Evolutionary conservation across 306 rosid species (phyloP), one percentile per base, ranked within the genome.

Genomic region (Canavalia gladiata): DNA sequence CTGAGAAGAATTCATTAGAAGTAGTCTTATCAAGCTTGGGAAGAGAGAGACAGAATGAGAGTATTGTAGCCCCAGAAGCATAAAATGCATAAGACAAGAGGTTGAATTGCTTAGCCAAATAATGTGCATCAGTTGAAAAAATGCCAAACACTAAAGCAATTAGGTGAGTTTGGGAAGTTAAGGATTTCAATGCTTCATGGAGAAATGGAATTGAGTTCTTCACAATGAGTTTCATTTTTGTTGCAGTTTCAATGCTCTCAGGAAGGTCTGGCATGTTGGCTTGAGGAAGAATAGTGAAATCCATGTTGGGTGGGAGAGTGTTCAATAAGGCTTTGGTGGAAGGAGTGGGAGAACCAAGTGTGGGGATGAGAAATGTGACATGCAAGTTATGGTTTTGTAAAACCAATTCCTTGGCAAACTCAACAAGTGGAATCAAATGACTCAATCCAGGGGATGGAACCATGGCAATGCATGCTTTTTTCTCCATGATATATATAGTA

Each of bases 381-480:
- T 55, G 78, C 47, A 82, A 31, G 66, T 59, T 1, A 3, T 3
- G 66, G 18, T 9, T 41, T 59, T 59, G 42, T 3, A 3, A 7
- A 9, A 59, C 18, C 4, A 59, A 0, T 59, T 0, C 1, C 2
- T 59, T 82, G 6, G 84, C 79, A 10, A 86, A 62, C 49, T 79
- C 86, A 2, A 68, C 75, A 1, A 51, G 50, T 25, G 89, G 84
- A 4, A 82, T 79, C 13, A 82, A 59, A 57, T 79, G 80, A 62
- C 86, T 62, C 1, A 86, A 6, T 1, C 84, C 86, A 3, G 82
- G 79, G 7, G 62, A 58, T 0, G 89, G 84, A 74, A 82, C 71
- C 83, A 78, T 57, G 31, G 78, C 86, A 1, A 82, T 82, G 79
- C 62, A 59, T 25, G 39, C 8, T 0, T n/a, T 78, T 7, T 43